Percentiles rank a stretch among this genome's conserved stretches.
These are phyloP conservation scores for Colletotrichum agaves DNA, from an alignment of 2,329 filamentous ascomycete genomes.

Conservation along the genomic window DNA sequence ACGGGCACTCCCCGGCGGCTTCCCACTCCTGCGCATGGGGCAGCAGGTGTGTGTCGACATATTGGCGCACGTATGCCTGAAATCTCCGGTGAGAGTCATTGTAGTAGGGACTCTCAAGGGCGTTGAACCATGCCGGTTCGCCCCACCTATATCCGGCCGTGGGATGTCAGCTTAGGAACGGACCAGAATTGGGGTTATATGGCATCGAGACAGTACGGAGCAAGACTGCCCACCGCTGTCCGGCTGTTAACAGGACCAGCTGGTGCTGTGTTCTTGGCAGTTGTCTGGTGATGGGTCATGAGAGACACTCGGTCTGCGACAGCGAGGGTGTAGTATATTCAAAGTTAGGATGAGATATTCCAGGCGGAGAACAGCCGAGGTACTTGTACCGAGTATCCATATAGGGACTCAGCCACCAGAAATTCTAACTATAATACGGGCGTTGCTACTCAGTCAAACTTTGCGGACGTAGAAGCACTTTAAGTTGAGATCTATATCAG, in stretches of 20 bases:
- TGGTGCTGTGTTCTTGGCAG: not conserved
- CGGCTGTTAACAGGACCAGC: not conserved
- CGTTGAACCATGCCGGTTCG: slow-evolving; percentile 45
- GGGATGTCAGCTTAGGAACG: not conserved
- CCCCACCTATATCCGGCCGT: slow-evolving; percentile 15
- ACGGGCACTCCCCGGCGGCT: slow-evolving; percentile 62
- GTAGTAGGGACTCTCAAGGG: slow-evolving; percentile 65
- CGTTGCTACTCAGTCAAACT: not conserved
- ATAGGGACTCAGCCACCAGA: too few relatives aligned
- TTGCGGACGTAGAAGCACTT: slow-evolving; percentile 1
- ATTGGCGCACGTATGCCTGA: slow-evolving; percentile 65
- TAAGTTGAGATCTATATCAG: slow-evolving; percentile 19
- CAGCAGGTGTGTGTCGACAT: slow-evolving; percentile 67
- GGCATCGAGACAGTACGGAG: slow-evolving; percentile 12
- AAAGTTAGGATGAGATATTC: not conserved
- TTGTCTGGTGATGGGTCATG: not conserved
- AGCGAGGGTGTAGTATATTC: not conserved
- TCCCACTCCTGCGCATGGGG: slow-evolving; percentile 74
- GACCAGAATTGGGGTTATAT: not conserved
- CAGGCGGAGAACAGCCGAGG: not conserved
- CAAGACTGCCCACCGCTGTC: slow-evolving; percentile 3
- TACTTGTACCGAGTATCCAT: too few relatives aligned
- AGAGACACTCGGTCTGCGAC: not conserved
- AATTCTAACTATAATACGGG: too few relatives aligned
- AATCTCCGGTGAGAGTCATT: slow-evolving; percentile 69